A percentile compares a stretch with the other conserved stretches of the same genome.
phyloP scores from a whole-genome alignment of 331 rosid species.

The Pyracantha coccinea region DNA sequence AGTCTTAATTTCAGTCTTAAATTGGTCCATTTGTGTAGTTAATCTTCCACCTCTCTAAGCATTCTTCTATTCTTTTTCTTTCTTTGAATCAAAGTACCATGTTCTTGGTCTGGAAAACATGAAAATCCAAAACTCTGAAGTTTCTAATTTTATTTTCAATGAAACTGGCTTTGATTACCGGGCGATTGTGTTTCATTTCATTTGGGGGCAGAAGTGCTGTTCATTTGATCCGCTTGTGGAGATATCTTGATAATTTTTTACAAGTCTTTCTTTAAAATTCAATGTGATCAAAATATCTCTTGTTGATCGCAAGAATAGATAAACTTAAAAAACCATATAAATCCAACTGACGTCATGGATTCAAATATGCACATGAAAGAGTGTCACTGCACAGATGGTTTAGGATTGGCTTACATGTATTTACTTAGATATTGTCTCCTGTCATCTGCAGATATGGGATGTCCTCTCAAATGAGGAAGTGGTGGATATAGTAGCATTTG shows the following conservation, averaged over 20 bases:
- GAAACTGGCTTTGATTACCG: background rate
- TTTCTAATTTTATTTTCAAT: background rate
- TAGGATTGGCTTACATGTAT: background rate
- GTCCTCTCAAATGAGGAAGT: constrained; percentile 70
- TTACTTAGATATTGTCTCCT: background rate
- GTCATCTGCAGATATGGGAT: constrained; percentile 67
- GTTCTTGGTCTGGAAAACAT: background rate
- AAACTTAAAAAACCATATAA: background rate
- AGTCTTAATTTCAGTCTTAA: background rate
- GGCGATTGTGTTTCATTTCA: background rate
- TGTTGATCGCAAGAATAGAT: background rate
- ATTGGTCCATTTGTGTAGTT: background rate
- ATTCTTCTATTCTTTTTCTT: background rate
- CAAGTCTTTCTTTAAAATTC: background rate
- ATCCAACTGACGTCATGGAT: background rate
- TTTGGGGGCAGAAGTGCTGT: background rate
- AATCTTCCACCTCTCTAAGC: background rate
- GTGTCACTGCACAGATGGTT: background rate
- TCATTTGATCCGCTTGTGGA: background rate
- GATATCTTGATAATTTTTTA: background rate
- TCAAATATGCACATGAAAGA: background rate
- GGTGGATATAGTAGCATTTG: constrained; percentile 45
- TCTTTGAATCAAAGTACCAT: background rate
- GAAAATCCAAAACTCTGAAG: background rate
- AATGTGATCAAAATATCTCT: background rate